phyloP scores from a whole-genome alignment of 768 basidiomycete genomes.

The Gloeopeniophorella convolvens region DNA sequence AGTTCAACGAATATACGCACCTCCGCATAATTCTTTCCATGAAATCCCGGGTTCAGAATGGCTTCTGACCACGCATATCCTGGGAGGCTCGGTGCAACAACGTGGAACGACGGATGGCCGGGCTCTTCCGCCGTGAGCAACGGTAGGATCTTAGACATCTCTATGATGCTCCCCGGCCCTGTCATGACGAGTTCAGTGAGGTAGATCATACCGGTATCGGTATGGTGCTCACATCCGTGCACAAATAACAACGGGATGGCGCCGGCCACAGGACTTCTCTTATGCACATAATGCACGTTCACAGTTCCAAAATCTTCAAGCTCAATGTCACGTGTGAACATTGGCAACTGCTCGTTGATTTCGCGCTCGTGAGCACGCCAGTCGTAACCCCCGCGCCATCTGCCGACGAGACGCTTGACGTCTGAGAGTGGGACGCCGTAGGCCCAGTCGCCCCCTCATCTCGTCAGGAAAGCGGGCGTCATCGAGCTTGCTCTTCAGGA shows the following conservation, averaged over 20 bases:
- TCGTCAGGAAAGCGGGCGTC: slow-evolving; percentile 49
- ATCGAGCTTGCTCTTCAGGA: slow-evolving; percentile 40
- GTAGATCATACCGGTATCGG: background rate
- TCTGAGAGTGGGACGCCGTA: slow-evolving; percentile 37
- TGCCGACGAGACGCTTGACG: slow-evolving; percentile 23
- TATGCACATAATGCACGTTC: slow-evolving; percentile 32
- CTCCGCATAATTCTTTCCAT: slow-evolving; percentile 45
- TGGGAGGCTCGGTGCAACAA: slow-evolving; percentile 52
- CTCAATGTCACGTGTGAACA: slow-evolving; percentile 29
- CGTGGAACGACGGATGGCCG: slow-evolving; percentile 52
- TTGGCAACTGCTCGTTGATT: slow-evolving; percentile 28
- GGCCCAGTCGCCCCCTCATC: slow-evolving; percentile 41
- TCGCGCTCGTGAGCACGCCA: slow-evolving; percentile 26
- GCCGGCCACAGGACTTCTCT: slow-evolving; percentile 21
- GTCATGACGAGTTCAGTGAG: background rate
- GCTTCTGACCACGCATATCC: slow-evolving; percentile 59
- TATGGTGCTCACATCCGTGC: slow-evolving; percentile 22
- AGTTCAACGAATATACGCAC: slow-evolving; percentile 25
- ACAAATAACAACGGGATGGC: slow-evolving; percentile 27
- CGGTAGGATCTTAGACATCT: slow-evolving; percentile 52
- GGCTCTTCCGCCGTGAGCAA: slow-evolving; percentile 37
- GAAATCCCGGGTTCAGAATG: slow-evolving; percentile 47
- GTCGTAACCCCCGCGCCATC: slow-evolving; percentile 27
- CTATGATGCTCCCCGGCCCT: slow-evolving; percentile 61
- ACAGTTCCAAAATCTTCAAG: slow-evolving; percentile 28